Percentiles rank a stretch among this genome's conserved stretches.
These are phyloP conservation scores for Astragalus membranaceus DNA, from an alignment of 306 rosid genomes.

Conservation along the genomic window DNA sequence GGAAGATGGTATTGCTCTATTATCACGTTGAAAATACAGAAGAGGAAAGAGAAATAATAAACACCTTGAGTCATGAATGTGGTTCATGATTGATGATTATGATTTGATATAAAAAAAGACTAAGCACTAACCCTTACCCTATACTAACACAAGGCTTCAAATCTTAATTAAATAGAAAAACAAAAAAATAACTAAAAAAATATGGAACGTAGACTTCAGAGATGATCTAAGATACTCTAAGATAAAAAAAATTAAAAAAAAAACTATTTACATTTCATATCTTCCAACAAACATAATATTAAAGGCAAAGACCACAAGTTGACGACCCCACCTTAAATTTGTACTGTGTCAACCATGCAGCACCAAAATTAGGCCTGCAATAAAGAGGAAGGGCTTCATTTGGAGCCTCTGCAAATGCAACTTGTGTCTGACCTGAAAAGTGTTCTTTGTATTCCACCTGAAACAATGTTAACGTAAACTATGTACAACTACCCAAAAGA, in stretches of 20 bases:
- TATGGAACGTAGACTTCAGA: not conserved
- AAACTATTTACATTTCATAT: not conserved
- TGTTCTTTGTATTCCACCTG: conserved; percentile 85
- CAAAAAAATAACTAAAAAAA: not conserved
- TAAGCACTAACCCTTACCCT: not conserved
- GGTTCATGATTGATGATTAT: not conserved
- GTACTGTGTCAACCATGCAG: conserved; percentile 84
- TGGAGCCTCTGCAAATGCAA: conserved; percentile 91
- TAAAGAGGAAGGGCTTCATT: conserved; percentile 90
- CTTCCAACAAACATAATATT: not conserved
- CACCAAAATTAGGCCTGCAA: conserved; percentile 93
- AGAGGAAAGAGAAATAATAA: not conserved
- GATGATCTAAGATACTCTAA: not conserved
- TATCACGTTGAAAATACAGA: not conserved
- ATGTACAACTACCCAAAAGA: not conserved
- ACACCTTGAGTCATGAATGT: too few species aligned
- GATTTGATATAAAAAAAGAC: not conserved
- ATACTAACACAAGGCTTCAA: not conserved
- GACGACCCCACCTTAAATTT: conserved; percentile 66
- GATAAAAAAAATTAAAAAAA: too few species aligned
- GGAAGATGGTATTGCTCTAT: not conserved
- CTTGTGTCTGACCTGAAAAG: conserved; percentile 55
- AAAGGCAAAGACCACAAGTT: conserved; percentile 16
- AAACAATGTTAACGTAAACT: conserved; percentile 17
- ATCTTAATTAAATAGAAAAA: not conserved